Conservation (phyloP, 1,284 basidiomycete species). For the Retiboletus flavoniger region DNA sequence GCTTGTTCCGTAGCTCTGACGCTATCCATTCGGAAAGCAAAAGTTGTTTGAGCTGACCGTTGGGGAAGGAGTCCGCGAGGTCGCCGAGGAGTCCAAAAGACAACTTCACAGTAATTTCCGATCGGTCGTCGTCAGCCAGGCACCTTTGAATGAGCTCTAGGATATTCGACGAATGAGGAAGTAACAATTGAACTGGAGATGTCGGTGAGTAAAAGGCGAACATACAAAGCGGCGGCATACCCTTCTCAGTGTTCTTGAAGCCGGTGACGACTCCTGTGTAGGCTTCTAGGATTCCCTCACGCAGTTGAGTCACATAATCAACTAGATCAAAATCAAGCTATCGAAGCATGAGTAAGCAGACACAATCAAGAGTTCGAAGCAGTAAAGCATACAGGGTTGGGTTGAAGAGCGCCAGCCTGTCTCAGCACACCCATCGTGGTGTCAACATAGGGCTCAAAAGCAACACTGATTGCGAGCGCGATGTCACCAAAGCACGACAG, state of each 20-base stretch:
- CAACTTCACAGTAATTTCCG: constrained; percentile 76
- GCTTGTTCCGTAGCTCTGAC: constrained; percentile 70
- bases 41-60: constrained; percentile 77
- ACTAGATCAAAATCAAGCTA: constrained; percentile 86
- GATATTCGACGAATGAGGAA: constrained; percentile 76
- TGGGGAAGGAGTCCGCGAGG: constrained; percentile 83
- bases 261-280: constrained; percentile 95
- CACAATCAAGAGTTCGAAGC: neutral
- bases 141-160: constrained; percentile 82
- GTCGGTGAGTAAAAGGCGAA: constrained; percentile 2
- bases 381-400: constrained; percentile 68
- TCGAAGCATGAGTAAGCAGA: constrained; percentile 14
- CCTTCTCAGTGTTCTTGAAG: constrained; percentile 80
- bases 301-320: constrained; percentile 88
- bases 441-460: constrained; percentile 87
- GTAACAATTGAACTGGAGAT: constrained; percentile 56
- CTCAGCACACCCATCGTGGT: constrained; percentile 90
- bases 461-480: constrained; percentile 85
- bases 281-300: constrained; percentile 95
- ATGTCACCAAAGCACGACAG: constrained; percentile 97
- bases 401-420: constrained; percentile 86
- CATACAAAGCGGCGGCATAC: constrained; percentile 40
- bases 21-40: constrained; percentile 84
- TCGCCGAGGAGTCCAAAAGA: constrained; percentile 89
- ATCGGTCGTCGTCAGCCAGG: constrained; percentile 80